Evolutionary conservation across 352 stramenopile species (phyloP), one percentile per base, ranked within the genome.

Genomic region (Phytophthora syringae): DNA sequence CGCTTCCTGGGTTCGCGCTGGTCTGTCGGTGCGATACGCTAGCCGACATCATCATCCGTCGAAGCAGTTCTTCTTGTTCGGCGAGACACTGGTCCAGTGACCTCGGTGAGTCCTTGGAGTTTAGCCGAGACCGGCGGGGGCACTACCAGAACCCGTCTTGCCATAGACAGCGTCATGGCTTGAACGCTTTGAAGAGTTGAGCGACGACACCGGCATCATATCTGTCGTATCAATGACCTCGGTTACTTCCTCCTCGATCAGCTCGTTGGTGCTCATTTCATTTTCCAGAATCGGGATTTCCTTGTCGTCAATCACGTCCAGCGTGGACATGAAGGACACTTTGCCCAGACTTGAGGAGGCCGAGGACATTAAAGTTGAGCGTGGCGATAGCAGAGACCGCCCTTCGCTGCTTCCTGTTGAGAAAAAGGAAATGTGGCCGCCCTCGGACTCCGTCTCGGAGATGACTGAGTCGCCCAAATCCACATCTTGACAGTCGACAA

Each of bases 381-480:
- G 52, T 22, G 67, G 55, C 2, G 54, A 67, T n/a, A 71, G 55
- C 42, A 70, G 25, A 25, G 74, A 74, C 21, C 43, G 64, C 24
- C 54, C 52, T 50, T 72, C 69, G 18, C 67, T 67, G 21, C 55
- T 48, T 27, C 73, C 68, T 22, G 67, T 77, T 20, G 78, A 80
- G 40, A 76, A 74, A 7, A 74, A 66, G 4, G 64, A 76, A 25
- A 68, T 67, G 36, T 76, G 74, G 36, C 74, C 72, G 22, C 67
- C 70, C 40, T 82, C 75, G 0, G 78, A 86, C 50, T 82, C 75
- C n/a, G 78, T 82, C 68, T 84, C 75, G 32, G 78, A 82, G 49
- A 70, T 61, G n/a, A 55, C 52, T 24, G 75, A 83, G 40, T 61
- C 60, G 18, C 66, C 64, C 6, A 60, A 36, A n/a, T 66, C 37